Conservation (phyloP, 2,329 filamentous ascomycete species). For the Trichothecium sympodiale region DNA sequence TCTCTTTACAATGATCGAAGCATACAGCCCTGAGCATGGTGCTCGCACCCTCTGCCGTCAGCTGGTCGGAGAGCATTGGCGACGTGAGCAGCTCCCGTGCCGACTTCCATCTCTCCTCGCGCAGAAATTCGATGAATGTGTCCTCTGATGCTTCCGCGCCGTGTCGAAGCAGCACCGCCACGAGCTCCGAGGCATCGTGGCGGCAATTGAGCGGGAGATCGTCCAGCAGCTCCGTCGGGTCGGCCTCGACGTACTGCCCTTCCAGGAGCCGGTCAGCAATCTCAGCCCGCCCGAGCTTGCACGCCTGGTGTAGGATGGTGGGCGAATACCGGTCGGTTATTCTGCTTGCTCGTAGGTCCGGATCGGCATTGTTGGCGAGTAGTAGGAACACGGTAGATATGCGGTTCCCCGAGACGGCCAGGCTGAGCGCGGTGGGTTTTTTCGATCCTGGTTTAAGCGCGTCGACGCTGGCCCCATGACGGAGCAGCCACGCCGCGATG, state of each 20-base stretch:
- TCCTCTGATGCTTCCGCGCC: constrained; percentile 1
- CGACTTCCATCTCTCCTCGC: constrained; percentile 1
- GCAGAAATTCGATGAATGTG: not conserved
- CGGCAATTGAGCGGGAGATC: not conserved
- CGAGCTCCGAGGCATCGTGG: not conserved
- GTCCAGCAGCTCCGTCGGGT: not conserved
- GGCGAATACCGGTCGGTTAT: not conserved
- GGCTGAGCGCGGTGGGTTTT: not conserved
- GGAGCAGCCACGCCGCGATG: not conserved
- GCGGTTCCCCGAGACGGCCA: not conserved
- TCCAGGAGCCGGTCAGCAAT: not conserved
- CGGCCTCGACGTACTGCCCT: not conserved
- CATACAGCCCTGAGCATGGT: not conserved
- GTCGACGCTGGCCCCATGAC: not conserved
- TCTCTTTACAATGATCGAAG: not conserved
- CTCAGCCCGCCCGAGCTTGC: not conserved
- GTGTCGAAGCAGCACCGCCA: not conserved
- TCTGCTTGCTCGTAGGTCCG: not conserved
- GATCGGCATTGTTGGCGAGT: not conserved
- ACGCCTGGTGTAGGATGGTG: not conserved
- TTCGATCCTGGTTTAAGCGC: not conserved
- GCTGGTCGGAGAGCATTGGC: not conserved
- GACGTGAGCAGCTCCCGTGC: not conserved
- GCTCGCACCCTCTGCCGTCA: not conserved
- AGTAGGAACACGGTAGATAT: not conserved